Conservation (phyloP, 2,329 filamentous ascomycete species). For the Purpureocillium lavendulum region DNA sequence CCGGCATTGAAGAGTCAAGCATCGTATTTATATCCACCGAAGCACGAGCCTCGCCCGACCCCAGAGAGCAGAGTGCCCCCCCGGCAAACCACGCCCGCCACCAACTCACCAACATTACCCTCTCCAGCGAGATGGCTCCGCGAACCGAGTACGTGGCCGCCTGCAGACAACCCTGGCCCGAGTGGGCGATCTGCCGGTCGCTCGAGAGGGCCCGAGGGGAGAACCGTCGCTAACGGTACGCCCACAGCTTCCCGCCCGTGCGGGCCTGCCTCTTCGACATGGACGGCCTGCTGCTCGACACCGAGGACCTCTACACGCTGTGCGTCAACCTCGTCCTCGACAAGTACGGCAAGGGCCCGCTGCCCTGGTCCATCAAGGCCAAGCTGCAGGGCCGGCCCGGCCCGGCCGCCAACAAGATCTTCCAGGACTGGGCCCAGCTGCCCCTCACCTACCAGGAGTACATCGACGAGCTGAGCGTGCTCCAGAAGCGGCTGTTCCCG, state of each 20-base stretch:
- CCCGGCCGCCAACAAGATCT: conserved; percentile 43
- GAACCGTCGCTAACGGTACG: neutral
- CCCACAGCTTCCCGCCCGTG: conserved; percentile 62
- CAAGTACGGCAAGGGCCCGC: conserved; percentile 60
- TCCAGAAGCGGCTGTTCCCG: conserved; percentile 69
- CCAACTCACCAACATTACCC: too few relatives aligned
- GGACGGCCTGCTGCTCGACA: conserved; percentile 92
- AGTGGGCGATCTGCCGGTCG: too few relatives aligned
- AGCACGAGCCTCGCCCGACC: too few relatives aligned
- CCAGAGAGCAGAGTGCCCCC: too few relatives aligned
- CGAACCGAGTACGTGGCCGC: conserved; percentile 32
- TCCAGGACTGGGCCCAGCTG: conserved; percentile 75
- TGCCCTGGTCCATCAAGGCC: conserved; percentile 95
- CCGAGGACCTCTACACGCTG: conserved; percentile 80
- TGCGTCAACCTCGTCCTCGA: conserved; percentile 76
- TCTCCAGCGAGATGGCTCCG: conserved; percentile 26
- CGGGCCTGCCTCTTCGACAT: conserved; percentile 96
- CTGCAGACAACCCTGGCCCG: neutral
- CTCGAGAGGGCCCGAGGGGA: too few relatives aligned
- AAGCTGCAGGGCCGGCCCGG: conserved; percentile 60
- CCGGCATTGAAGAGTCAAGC: too few relatives aligned
- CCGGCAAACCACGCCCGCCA: too few relatives aligned
- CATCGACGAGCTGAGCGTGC: conserved; percentile 42
- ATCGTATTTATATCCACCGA: too few relatives aligned
- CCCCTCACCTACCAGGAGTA: conserved; percentile 69